phyloP scores from a whole-genome alignment of 192 early-diverging fungal species.

The Dissophora ornata region DNA sequence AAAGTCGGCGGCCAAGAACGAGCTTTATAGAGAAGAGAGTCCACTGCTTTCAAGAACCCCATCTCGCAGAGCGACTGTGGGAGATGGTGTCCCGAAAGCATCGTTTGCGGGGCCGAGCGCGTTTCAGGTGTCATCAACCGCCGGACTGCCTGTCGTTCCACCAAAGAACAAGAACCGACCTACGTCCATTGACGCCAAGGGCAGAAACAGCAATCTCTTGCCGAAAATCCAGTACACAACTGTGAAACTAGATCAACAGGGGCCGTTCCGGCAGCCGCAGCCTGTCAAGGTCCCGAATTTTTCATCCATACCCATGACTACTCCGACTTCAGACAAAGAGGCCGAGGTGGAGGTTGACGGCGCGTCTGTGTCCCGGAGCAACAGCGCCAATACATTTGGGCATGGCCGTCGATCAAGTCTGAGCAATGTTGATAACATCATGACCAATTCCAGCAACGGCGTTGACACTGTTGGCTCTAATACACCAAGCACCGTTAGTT shows the following conservation, averaged over 20 bases:
- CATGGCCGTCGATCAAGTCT: conserved; percentile 27
- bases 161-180: conserved; percentile 35
- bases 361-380: background rate
- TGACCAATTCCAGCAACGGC: background rate
- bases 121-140: background rate
- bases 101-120: background rate
- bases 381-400: conserved; percentile 19
- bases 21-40: background rate
- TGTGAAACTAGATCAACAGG: conserved; percentile 13
- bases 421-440: background rate
- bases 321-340: too few species aligned
- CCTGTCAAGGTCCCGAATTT: background rate
- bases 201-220: background rate
- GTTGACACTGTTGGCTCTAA: background rate
- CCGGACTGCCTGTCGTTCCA: conserved; percentile 17
- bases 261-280: background rate
- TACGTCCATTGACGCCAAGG: conserved; percentile 12
- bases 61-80: conserved; percentile 16
- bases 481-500: too few species aligned
- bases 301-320: background rate
- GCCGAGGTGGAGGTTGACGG: background rate
- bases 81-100: background rate
- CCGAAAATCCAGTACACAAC: conserved; percentile 3
- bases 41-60: background rate
- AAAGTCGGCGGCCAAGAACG: conserved; percentile 1